Evolutionary conservation across 495 filamentous ascomycete species (phyloP).

Genomic region (Rostrohypoxylon terebratum): DNA sequence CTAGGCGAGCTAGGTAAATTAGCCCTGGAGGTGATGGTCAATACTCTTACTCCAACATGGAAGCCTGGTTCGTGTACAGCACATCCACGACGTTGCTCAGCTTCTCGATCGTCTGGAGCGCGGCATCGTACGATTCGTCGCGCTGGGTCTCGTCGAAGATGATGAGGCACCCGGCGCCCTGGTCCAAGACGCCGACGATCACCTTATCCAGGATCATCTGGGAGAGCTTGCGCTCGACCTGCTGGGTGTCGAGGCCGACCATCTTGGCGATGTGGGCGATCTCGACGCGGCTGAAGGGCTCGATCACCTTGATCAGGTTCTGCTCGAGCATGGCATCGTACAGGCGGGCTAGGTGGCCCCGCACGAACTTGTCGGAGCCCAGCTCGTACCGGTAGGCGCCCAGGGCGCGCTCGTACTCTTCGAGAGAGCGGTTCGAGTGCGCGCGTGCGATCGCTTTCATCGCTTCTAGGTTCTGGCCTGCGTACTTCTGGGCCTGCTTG

Average conservation of each 20-base stretch:
- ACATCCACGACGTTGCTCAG: slow-evolving; percentile 97
- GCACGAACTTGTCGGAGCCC: slow-evolving; percentile 91
- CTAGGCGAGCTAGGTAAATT: neutral
- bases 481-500: slow-evolving; percentile 96
- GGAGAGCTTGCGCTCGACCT: slow-evolving; percentile 96
- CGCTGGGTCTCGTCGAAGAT: slow-evolving; percentile 94
- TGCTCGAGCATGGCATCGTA: slow-evolving; percentile 99
- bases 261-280: slow-evolving; percentile 97
- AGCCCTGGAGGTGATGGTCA: neutral
- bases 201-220: slow-evolving; percentile 99
- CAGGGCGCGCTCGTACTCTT: slow-evolving; percentile 95
- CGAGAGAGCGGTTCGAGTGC: slow-evolving; percentile 91
- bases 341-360: slow-evolving; percentile 89
- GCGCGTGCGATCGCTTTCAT: slow-evolving; percentile 99
- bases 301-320: slow-evolving; percentile 98
- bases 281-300: slow-evolving; percentile 96
- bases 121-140: slow-evolving; percentile 93
- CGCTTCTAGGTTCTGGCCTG: slow-evolving; percentile 91
- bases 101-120: slow-evolving; percentile 95
- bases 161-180: slow-evolving; percentile 96
- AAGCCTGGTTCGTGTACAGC: slow-evolving; percentile 97
- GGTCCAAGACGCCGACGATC: slow-evolving; percentile 96
- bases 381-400: slow-evolving; percentile 90
- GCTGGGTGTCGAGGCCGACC: slow-evolving; percentile 93
- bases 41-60: slow-evolving; percentile 82